A percentile compares a stretch with the other conserved stretches of the same genome.
Conservation (phyloP, 108 stramenopile species). For the Conticribra guillardii region DNA sequence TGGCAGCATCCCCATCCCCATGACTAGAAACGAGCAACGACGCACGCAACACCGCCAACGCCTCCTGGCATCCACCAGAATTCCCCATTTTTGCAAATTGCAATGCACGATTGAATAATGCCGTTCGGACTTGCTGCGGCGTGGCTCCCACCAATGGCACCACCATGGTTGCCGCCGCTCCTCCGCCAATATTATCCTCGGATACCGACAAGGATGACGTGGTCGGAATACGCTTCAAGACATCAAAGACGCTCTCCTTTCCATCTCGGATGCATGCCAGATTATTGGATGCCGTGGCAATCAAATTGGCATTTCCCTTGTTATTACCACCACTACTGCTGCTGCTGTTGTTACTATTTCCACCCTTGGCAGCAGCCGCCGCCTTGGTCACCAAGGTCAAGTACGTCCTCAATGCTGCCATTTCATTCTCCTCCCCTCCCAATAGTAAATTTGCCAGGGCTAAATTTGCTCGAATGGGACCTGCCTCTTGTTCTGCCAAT, state of each 20-base stretch:
- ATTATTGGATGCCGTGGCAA: slow-evolving; percentile 46
- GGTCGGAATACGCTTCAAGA: slow-evolving; percentile 40
- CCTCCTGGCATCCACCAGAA: slow-evolving; percentile 36
- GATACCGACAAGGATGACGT: slow-evolving; percentile 33
- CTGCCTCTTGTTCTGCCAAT: slow-evolving; percentile 38
- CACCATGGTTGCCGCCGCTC: slow-evolving; percentile 1
- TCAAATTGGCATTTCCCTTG: slow-evolving; percentile 37
- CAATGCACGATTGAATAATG: slow-evolving; percentile 47
- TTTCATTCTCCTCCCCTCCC: slow-evolving; percentile 44
- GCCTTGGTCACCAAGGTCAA: slow-evolving; percentile 34
- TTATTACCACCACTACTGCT: too few species aligned
- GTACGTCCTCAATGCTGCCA: slow-evolving; percentile 37
- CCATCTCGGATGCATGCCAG: slow-evolving; percentile 47
- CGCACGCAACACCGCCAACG: slow-evolving; percentile 45
- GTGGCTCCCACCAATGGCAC: slow-evolving; percentile 51
- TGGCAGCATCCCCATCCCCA: slow-evolving; percentile 11
- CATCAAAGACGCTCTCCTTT: slow-evolving; percentile 49
- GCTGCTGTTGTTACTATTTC: neutral
- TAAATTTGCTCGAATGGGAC: slow-evolving; percentile 49
- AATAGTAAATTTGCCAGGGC: slow-evolving; percentile 41
- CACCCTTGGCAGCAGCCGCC: slow-evolving; percentile 6
- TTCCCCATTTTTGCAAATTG: slow-evolving; percentile 52
- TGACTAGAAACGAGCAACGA: slow-evolving; percentile 40
- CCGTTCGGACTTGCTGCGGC: slow-evolving; percentile 50
- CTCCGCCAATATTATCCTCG: slow-evolving; percentile 15